Evolutionary conservation across 805 yeast genomes (phyloP).

Genomic region (Candida gorgasii): DNA sequence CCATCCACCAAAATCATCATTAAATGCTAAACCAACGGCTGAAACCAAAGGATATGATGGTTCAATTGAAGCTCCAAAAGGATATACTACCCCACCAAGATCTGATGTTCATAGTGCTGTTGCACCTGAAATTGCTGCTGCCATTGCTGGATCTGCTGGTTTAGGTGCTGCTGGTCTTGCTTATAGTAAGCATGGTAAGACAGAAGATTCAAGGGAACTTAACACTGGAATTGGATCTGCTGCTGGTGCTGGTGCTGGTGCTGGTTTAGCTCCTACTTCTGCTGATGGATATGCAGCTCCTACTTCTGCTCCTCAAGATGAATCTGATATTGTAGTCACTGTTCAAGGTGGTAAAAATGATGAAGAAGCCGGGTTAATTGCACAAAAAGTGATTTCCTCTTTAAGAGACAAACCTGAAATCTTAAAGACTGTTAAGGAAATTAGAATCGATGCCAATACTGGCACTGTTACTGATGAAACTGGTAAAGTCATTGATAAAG

Average conservation of each 20-base stretch:
- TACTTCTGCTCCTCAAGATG: conserved; percentile 5
- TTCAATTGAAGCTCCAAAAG: conserved; percentile 11
- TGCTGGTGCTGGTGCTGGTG: conserved; percentile 27
- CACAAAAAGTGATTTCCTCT: conserved; percentile 28
- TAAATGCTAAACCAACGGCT: conserved; percentile 1
- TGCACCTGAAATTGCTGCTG: conserved; percentile 2
- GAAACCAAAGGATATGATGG: conserved; percentile 13
- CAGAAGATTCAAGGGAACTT: background rate
- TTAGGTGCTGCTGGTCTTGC: conserved; percentile 29
- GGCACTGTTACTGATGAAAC: conserved; percentile 32
- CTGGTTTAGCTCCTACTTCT: background rate
- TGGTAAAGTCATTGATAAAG: conserved; percentile 15
- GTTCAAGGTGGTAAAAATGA: conserved; percentile 30
- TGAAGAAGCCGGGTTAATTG: conserved; percentile 27
- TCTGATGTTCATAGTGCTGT: background rate
- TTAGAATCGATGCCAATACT: conserved; percentile 29
- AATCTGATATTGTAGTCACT: conserved; percentile 33
- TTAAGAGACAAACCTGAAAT: conserved; percentile 24
- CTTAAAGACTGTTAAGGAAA: conserved; percentile 21
- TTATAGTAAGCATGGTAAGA: background rate
- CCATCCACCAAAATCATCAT: conserved; percentile 11
- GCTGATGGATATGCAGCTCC: conserved; percentile 3
- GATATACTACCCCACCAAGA: conserved; percentile 3
- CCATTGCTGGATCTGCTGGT: conserved; percentile 26
- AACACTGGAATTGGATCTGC: background rate